Conservation (phyloP, 192 early-diverging fungal genomes). For the Diversispora eburnea region DNA sequence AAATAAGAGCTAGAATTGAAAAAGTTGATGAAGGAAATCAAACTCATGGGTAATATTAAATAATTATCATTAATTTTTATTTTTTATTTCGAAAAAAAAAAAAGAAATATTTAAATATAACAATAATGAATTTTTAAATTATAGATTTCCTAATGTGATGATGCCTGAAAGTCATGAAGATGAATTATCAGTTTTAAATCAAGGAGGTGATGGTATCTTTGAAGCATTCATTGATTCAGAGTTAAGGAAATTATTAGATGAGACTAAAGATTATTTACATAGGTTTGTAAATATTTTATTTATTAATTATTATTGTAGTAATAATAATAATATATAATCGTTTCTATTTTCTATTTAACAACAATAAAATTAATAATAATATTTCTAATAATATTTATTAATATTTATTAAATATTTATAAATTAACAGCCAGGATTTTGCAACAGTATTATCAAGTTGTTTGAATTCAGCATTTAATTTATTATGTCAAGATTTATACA, state of each 20-base stretch:
- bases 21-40: background rate
- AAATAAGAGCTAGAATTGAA: slow-evolving; percentile 20
- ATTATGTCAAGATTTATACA: slow-evolving; percentile 40
- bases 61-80: background rate
- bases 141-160: slow-evolving; percentile 54
- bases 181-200: slow-evolving; percentile 58
- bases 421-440: slow-evolving; percentile 45
- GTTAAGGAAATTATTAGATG: slow-evolving; percentile 73
- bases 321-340: background rate
- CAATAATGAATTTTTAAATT: background rate
- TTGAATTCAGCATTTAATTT: slow-evolving; percentile 43
- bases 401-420: background rate
- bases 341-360: slow-evolving; percentile 14
- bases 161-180: slow-evolving; percentile 59
- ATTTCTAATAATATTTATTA: too few species aligned
- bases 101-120: too few species aligned
- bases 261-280: slow-evolving; percentile 87
- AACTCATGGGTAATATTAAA: background rate
- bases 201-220: slow-evolving; percentile 47
- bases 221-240: slow-evolving; percentile 53
- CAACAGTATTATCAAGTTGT: slow-evolving; percentile 39
- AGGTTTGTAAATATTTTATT: slow-evolving; percentile 44
- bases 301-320: background rate
- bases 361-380: too few species aligned
- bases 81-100: background rate